A percentile compares a stretch with the other conserved stretches of the same genome.
phyloP scores from a whole-genome alignment of 768 basidiomycete species.

The Pholiota molesta region DNA sequence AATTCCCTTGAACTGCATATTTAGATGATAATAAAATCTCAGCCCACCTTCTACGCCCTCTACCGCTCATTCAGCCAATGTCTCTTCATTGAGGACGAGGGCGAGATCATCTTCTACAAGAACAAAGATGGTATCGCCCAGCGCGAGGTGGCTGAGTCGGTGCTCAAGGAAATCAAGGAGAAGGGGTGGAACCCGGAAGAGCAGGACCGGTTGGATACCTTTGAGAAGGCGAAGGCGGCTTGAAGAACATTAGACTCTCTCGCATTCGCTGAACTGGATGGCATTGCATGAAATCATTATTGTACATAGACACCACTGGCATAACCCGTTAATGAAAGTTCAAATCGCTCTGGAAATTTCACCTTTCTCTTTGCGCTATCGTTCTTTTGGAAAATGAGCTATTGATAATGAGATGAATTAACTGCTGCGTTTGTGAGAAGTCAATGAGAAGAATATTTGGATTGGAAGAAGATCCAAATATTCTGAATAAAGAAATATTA shows the following conservation, averaged over 20 bases:
- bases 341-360: background rate
- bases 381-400: no score
- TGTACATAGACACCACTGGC: background rate
- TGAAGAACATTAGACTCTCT: slow-evolving; percentile 4
- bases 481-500: no score
- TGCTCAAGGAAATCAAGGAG: slow-evolving; percentile 19
- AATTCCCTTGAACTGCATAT: background rate
- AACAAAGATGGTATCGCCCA: slow-evolving; percentile 46
- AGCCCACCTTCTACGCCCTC: slow-evolving; percentile 49
- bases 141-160: slow-evolving; percentile 26
- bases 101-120: slow-evolving; percentile 57
- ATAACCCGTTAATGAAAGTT: background rate
- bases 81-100: slow-evolving; percentile 58
- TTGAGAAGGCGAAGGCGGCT: slow-evolving; percentile 11
- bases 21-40: slow-evolving; percentile 11
- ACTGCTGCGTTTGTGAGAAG: no score
- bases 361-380: background rate
- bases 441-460: no score
- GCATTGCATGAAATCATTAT: background rate
- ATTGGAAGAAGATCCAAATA: no score
- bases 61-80: slow-evolving; percentile 60
- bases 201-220: slow-evolving; percentile 18
- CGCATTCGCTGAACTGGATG: background rate
- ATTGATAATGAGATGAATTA: no score
- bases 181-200: slow-evolving; percentile 22